Evolutionary conservation across 2,329 filamentous ascomycete species (phyloP), one percentile per base, ranked within the genome.

Genomic region (Fusarium sp.): DNA sequence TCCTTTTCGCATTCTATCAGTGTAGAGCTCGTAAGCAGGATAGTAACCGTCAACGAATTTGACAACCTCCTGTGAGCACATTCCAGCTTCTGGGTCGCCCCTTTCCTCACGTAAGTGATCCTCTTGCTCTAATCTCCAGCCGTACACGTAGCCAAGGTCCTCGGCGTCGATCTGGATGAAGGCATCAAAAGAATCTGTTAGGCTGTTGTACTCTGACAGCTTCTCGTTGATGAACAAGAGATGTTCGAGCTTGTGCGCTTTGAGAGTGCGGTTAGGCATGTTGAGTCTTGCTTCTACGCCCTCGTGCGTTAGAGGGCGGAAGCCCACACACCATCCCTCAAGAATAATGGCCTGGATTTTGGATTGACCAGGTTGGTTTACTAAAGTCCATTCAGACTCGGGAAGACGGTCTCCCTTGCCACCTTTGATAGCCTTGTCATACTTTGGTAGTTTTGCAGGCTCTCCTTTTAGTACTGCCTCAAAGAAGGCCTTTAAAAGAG

Each of bases 321-420:
- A 97, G 4, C 93, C 94, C 13, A 97, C 89, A 77, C 91, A 96
- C 94, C 94, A 97, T 18, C 94, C 94, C 78, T 97, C 94, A 67
- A 97, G 89, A 52, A 97, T 87, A 23, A 97, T 85, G 8, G 95
- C 88, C 26, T 86, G 79, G 26, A 86, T 79, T n/a, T 78, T 82
- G 4, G 75, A 77, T 54, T 86, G 82, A 10, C 84, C 84, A 0
- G 78, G 80, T 45, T 77, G 80, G 69, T 88, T 88, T 62, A 91
- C 84, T 15, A 75, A 75, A 28, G 84, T 80, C 92, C 93, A 97
- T 46, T 84, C 75, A 12, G 79, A 80, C 58, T 86, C 80, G 0
- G 90, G 87, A 1, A 87, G 82, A 50, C 94, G 89, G 79, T 97
- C 93, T 23, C 94, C 94, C 65, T 90, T 86, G 12, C 94, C 94